Percentiles rank a stretch among this genome's conserved stretches.
These are phyloP conservation scores for Russula olivacea DNA, from an alignment of 768 basidiomycete genomes.

Conservation along the genomic window DNA sequence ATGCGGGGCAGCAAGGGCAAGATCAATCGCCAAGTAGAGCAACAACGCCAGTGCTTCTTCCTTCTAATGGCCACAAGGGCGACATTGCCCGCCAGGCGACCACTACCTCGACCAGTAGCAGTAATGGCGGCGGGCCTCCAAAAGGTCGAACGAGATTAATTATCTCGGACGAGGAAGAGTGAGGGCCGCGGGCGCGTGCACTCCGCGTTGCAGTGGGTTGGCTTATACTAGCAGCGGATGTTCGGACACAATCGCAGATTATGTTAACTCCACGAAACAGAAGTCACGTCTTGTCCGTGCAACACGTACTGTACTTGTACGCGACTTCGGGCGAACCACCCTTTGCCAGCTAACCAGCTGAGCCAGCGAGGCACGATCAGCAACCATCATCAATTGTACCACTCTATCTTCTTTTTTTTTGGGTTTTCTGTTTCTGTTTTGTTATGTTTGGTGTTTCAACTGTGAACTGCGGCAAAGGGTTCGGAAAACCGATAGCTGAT, in stretches of 20 bases:
- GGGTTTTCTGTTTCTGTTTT: background rate
- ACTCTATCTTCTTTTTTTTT: background rate
- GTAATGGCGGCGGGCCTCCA: conserved; percentile 14
- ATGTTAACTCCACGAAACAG: background rate
- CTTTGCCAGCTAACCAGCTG: background rate
- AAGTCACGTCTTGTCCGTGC: background rate
- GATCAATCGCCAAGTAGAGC: background rate
- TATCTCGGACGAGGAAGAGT: conserved; percentile 38
- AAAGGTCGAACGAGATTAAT: conserved; percentile 31
- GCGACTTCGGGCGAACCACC: background rate
- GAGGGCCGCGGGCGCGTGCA: conserved; percentile 23
- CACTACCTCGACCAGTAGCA: background rate
- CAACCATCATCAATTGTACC: background rate
- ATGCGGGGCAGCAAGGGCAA: background rate
- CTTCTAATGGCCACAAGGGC: background rate
- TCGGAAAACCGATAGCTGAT: background rate
- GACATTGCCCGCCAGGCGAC: background rate
- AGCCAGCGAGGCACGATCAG: background rate
- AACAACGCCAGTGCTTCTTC: background rate
- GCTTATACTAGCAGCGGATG: background rate
- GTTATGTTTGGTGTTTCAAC: background rate
- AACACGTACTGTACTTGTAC: background rate
- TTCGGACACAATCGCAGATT: conserved; percentile 3
- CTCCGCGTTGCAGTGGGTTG: conserved; percentile 13
- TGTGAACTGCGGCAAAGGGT: background rate